Evolutionary conservation across 169 alveolate species (phyloP).

Genomic region (Plasmodium cynomolgi): DNA sequence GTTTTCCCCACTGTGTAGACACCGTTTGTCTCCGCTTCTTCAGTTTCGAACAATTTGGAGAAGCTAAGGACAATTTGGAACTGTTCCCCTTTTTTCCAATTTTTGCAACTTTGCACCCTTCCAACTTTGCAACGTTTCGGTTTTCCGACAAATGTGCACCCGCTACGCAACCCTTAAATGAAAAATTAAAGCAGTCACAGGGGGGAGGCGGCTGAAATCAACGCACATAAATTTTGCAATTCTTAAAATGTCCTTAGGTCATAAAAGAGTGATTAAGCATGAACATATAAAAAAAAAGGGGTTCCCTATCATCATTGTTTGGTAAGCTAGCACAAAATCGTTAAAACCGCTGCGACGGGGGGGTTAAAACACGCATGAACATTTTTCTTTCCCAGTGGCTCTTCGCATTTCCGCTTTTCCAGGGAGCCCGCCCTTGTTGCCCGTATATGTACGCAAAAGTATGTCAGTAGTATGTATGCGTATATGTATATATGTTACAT

Average conservation of each 20-base stretch:
- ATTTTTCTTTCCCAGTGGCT: not conserved
- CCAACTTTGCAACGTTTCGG: not conserved
- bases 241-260: not conserved
- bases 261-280: not conserved
- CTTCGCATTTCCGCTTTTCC: not conserved
- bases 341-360: not conserved
- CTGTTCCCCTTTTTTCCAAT: not conserved
- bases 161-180: not conserved
- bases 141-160: not conserved
- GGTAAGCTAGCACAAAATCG: not conserved
- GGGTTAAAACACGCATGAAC: not conserved
- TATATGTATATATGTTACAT: not conserved
- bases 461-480: not conserved
- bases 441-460: not conserved
- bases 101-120: not conserved
- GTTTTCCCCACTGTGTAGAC: not conserved
- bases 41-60: not conserved
- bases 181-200: not conserved
- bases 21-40: not conserved
- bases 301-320: not conserved
- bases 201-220: not conserved
- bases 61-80: not conserved
- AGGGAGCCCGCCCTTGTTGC: not conserved
- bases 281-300: not conserved
- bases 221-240: not conserved